Evolutionary conservation across 768 basidiomycete genomes (phyloP).

Genomic region (Lyophyllum decastes): DNA sequence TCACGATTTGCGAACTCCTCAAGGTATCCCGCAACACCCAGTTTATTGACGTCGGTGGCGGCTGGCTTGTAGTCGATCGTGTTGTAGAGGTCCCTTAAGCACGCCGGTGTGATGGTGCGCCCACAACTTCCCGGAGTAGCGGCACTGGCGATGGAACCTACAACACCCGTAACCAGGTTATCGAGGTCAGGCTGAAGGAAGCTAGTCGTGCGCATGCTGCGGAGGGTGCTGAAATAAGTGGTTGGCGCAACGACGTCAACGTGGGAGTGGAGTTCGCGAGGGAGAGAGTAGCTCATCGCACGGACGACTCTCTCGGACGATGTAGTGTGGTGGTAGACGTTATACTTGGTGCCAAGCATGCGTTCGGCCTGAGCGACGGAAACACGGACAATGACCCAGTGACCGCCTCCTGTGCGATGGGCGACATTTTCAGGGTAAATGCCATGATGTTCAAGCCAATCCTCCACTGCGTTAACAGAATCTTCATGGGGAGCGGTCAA

Average conservation of each 20-base stretch:
- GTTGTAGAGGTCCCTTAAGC: conserved; percentile 59
- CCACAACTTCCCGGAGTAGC: conserved; percentile 46
- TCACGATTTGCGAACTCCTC: conserved; percentile 56
- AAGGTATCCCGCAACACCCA: conserved; percentile 62
- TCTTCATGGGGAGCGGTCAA: conserved; percentile 56
- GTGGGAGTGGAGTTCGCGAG: conserved; percentile 49
- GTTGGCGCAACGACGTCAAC: conserved; percentile 62
- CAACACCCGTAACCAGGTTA: conserved; percentile 31
- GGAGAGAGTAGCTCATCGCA: conserved; percentile 61
- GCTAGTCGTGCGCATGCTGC: conserved; percentile 53
- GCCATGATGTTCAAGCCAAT: conserved; percentile 57
- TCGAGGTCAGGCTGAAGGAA: conserved; percentile 48
- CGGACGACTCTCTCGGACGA: conserved; percentile 55
- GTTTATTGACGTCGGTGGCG: conserved; percentile 45
- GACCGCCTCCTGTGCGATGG: conserved; percentile 47
- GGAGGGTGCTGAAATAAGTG: conserved; percentile 62
- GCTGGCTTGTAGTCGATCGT: conserved; percentile 46
- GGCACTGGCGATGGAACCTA: conserved; percentile 22
- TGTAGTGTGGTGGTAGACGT: conserved; percentile 50
- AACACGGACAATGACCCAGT: conserved; percentile 57
- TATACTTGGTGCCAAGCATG: conserved; percentile 64
- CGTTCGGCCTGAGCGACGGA: conserved; percentile 60
- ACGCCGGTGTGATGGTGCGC: conserved; percentile 52
- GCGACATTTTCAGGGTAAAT: conserved; percentile 34
- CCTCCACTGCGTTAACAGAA: conserved; percentile 48